Conservation (phyloP, 2,329 filamentous ascomycete genomes). For the Aureobasidium zeae region DNA sequence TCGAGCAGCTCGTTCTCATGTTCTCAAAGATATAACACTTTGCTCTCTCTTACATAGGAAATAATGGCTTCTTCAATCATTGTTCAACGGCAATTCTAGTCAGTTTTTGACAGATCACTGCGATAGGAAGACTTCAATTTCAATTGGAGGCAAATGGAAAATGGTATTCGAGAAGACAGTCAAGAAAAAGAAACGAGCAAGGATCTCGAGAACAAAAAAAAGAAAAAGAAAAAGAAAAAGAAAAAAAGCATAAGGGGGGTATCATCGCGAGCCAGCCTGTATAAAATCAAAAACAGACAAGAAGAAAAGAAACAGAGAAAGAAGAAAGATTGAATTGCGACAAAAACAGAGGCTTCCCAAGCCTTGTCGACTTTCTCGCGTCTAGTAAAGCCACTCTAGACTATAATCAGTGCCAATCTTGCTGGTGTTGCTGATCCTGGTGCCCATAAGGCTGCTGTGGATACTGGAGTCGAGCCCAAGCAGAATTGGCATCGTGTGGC, state of each 20-base stretch:
- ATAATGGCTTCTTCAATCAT: too few species aligned
- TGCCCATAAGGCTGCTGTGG: conserved; percentile 6
- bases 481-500: not conserved
- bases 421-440: conserved; percentile 1
- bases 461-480: not conserved
- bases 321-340: too few species aligned
- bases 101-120: too few species aligned
- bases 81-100: too few species aligned
- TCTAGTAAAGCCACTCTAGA: conserved; percentile 3
- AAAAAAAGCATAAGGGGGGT: not conserved
- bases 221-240: not conserved
- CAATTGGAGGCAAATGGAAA: not conserved
- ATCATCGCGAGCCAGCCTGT: conserved; percentile 6
- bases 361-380: not conserved
- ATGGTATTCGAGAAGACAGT: not conserved
- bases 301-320: too few species aligned
- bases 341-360: not conserved
- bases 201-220: not conserved
- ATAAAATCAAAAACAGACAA: not conserved
- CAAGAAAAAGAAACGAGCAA: not conserved
- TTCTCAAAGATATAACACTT: too few species aligned
- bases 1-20: too few species aligned
- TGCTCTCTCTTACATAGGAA: too few species aligned
- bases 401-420: not conserved
- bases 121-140: too few species aligned